These are phyloP conservation scores for Fusarium xyrophilum DNA, from an alignment of 2,329 filamentous ascomycete species.

Conservation along the genomic window DNA sequence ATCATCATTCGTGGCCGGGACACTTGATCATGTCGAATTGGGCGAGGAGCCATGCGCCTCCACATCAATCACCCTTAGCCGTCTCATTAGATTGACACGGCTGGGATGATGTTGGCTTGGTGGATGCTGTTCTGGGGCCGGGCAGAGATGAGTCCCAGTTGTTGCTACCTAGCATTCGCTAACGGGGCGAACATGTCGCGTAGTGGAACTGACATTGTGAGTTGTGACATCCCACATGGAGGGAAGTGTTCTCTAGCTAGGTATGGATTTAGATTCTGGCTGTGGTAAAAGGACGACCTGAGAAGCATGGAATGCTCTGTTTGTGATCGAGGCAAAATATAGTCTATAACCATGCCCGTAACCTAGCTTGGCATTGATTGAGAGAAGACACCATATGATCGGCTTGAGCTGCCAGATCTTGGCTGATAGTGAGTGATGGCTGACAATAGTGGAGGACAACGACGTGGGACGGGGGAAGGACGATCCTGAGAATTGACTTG, in stretches of 20 bases:
- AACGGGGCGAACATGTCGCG: slow-evolving; percentile 31
- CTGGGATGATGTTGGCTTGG: slow-evolving; percentile 18
- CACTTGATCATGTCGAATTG: slow-evolving; percentile 11
- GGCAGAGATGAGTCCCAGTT: slow-evolving; percentile 26
- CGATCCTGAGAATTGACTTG: slow-evolving; percentile 26
- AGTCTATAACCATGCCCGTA: background rate
- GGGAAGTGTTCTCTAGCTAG: background rate
- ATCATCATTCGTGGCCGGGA: slow-evolving; percentile 17
- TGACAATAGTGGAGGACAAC: slow-evolving; percentile 21
- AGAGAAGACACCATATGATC: slow-evolving; percentile 34
- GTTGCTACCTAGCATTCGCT: slow-evolving; percentile 27
- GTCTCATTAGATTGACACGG: slow-evolving; percentile 4
- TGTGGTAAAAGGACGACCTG: background rate
- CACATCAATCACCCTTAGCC: slow-evolving; percentile 15
- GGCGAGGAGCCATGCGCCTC: slow-evolving; percentile 18
- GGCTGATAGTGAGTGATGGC: slow-evolving; percentile 14
- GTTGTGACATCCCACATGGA: slow-evolving; percentile 30
- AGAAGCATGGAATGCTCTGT: background rate
- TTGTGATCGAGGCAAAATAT: background rate
- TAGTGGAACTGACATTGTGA: slow-evolving; percentile 32
- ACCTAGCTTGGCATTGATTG: background rate
- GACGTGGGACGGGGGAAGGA: slow-evolving; percentile 10
- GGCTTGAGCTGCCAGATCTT: slow-evolving; percentile 28
- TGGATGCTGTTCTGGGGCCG: slow-evolving; percentile 26
- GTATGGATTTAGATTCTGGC: background rate